These are phyloP conservation scores for Phytophthora meadii DNA, from an alignment of 352 stramenopile genomes.

Conservation along the genomic window DNA sequence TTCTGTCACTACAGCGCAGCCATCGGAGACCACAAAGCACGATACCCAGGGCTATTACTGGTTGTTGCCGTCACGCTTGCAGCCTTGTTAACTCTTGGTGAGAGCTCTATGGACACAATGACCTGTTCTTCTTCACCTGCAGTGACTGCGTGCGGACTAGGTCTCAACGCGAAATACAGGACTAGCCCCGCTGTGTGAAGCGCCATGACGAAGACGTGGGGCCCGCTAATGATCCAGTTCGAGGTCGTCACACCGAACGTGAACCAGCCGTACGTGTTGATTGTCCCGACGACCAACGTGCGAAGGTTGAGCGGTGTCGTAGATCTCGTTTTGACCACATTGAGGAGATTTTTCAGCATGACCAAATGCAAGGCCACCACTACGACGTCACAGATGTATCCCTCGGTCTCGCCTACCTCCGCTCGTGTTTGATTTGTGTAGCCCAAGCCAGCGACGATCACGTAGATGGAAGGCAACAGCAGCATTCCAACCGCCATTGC, in stretches of 20 bases:
- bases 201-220: slow-evolving; percentile 44
- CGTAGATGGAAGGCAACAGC: slow-evolving; percentile 2
- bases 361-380: background rate
- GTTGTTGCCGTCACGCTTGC: background rate
- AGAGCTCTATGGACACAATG: background rate
- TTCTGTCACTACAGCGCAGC: background rate
- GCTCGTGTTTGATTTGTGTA: slow-evolving; percentile 6
- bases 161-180: background rate
- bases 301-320: background rate
- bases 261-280: slow-evolving; percentile 56
- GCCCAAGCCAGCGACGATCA: background rate
- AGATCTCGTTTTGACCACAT: background rate
- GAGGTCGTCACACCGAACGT: slow-evolving; percentile 37
- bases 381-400: background rate
- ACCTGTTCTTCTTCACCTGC: background rate
- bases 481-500: background rate
- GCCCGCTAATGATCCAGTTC: slow-evolving; percentile 55
- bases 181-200: slow-evolving; percentile 25
- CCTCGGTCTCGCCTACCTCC: background rate
- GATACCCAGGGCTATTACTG: background rate
- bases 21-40: background rate
- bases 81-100: background rate
- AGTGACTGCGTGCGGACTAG: background rate
- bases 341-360: slow-evolving; percentile 1
- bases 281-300: background rate